Evolutionary conservation across 2,329 filamentous ascomycete species (phyloP).

Genomic region (Colletotrichum acutatum): DNA sequence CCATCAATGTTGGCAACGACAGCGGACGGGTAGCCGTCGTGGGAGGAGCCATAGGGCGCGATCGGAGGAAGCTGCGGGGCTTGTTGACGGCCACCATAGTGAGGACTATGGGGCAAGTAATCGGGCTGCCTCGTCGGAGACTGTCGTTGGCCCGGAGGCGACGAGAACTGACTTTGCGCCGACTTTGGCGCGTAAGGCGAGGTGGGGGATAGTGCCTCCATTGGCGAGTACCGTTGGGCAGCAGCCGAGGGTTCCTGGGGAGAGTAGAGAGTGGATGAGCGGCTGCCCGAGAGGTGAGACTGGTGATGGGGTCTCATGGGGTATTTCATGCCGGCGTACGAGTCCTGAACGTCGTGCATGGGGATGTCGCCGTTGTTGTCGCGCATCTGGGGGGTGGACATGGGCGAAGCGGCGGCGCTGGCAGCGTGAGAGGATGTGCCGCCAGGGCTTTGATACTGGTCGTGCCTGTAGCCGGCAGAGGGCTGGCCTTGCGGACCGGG

Average conservation of each 20-base stretch:
- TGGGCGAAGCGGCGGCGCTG: slow-evolving; percentile 68
- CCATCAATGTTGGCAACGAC: slow-evolving; percentile 78
- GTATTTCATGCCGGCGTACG: slow-evolving; percentile 89
- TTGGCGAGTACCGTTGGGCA: slow-evolving; percentile 93
- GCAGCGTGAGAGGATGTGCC: slow-evolving; percentile 44
- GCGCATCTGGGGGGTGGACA: slow-evolving; percentile 69
- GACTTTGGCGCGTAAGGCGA: slow-evolving; percentile 78
- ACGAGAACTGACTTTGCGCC: slow-evolving; percentile 64
- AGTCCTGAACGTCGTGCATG: slow-evolving; percentile 88
- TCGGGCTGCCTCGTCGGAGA: slow-evolving; percentile 80
- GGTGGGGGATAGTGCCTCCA: slow-evolving; percentile 87
- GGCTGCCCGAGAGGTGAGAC: slow-evolving; percentile 70
- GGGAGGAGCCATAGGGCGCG: slow-evolving; percentile 72
- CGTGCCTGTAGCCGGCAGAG: slow-evolving; percentile 72
- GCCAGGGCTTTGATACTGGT: slow-evolving; percentile 67
- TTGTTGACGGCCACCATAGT: slow-evolving; percentile 62
- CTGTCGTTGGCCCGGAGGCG: slow-evolving; percentile 70
- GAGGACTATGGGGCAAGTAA: slow-evolving; percentile 69
- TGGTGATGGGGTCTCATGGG: slow-evolving; percentile 82
- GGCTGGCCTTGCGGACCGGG: slow-evolving; percentile 48
- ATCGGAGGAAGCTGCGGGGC: slow-evolving; percentile 80
- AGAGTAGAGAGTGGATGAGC: slow-evolving; percentile 74
- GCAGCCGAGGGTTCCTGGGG: slow-evolving; percentile 82
- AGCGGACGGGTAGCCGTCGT: slow-evolving; percentile 79
- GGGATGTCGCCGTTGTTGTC: slow-evolving; percentile 80